Evolutionary conservation across 2,329 filamentous ascomycete genomes (phyloP).

Genomic region (Peltaster fructicola): DNA sequence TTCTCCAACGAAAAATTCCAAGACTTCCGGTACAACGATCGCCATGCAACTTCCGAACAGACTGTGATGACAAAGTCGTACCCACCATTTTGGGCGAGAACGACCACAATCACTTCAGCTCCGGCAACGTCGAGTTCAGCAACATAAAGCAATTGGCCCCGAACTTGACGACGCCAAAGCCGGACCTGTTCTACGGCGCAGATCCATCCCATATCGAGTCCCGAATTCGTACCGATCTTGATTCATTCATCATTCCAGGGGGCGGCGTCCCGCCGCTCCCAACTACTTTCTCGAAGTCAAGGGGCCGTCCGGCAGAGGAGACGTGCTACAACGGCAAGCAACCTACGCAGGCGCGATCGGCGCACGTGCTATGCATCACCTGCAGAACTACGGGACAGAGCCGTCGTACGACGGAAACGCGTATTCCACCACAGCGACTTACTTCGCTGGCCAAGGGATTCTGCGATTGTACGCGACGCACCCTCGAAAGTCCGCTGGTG

Average conservation of each 20-base stretch:
- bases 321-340: constrained; percentile 11
- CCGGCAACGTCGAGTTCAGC: constrained; percentile 12
- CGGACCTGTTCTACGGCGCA: constrained; percentile 20
- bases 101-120: constrained; percentile 3
- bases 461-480: constrained; percentile 11
- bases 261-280: constrained; percentile 18
- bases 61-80: constrained; percentile 7
- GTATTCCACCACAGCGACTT: constrained; percentile 10
- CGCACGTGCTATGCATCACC: constrained; percentile 10
- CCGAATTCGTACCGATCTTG: constrained; percentile 12
- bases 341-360: constrained; percentile 22
- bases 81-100: constrained; percentile 7
- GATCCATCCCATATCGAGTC: constrained; percentile 11
- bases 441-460: constrained; percentile 6
- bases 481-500: constrained; percentile 6
- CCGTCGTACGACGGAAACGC: constrained; percentile 10
- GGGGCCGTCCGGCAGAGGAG: constrained; percentile 7
- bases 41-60: constrained; percentile 6
- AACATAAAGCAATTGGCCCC: constrained; percentile 23
- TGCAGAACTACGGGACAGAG: constrained; percentile 9
- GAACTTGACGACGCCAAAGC: constrained; percentile 13
- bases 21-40: constrained; percentile 8
- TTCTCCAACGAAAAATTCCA: constrained; percentile 7
- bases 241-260: constrained; percentile 18
- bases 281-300: constrained; percentile 18